phyloP scores from a whole-genome alignment of 2,329 filamentous ascomycete genomes.

The Neofusicoccum sp. region DNA sequence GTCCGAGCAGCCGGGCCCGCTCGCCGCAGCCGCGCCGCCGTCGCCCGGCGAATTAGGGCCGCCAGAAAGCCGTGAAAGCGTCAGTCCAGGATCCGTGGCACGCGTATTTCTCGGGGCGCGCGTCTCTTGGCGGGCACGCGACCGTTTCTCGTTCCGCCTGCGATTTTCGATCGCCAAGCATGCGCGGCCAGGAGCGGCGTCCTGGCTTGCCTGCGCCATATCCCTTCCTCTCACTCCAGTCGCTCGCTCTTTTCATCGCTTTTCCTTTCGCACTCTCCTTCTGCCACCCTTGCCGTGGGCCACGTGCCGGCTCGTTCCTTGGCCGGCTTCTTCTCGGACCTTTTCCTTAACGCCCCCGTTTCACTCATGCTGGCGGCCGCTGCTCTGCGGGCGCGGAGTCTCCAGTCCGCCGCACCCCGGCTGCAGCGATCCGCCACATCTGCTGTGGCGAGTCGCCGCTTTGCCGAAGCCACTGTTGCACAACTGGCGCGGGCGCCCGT shows the following conservation, averaged over 20 bases:
- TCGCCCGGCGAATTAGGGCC: not conserved
- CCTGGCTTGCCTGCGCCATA: not conserved
- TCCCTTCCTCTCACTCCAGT: constrained; percentile 8
- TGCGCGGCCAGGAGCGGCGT: not conserved
- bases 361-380: constrained; percentile 3
- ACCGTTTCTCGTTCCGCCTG: constrained; percentile 8
- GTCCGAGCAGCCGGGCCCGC: not conserved
- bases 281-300: constrained; percentile 15
- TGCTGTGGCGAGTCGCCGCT: constrained; percentile 2
- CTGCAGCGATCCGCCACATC: constrained; percentile 14
- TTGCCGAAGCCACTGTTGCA: not conserved
- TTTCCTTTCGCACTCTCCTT: constrained; percentile 21
- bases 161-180: constrained; percentile 4
- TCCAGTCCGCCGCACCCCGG: constrained; percentile 3
- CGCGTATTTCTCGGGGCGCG: constrained; percentile 6
- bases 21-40: not conserved
- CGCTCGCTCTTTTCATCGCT: constrained; percentile 17
- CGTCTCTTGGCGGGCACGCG: not conserved
- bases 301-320: constrained; percentile 3
- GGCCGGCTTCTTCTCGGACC: constrained; percentile 18
- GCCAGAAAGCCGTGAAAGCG: not conserved
- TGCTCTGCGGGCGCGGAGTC: constrained; percentile 9
- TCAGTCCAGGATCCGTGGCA: not conserved
- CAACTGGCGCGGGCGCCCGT: constrained; percentile 11
- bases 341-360: constrained; percentile 3